Conservation (phyloP, 148 eudicot genomes). For the Amaranthus cruentus region DNA sequence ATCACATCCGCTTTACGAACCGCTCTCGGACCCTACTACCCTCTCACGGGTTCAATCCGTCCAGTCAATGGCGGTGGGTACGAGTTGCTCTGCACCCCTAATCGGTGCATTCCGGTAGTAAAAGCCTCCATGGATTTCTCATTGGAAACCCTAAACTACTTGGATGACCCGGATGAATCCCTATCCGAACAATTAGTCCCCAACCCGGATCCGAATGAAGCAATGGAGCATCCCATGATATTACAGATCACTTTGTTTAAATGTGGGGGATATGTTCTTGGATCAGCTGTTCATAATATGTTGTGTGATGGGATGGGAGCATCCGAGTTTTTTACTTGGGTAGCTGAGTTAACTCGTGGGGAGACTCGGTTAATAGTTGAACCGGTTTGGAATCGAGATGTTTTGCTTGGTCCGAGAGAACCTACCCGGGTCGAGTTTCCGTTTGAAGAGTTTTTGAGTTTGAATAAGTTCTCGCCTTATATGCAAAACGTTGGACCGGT, state of each 20-base stretch:
- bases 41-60: conserved; percentile 39
- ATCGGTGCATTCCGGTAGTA: conserved; percentile 3
- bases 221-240: conserved; percentile 16
- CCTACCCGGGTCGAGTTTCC: conserved; percentile 49
- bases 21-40: conserved; percentile 49
- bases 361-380: conserved; percentile 25
- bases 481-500: conserved; percentile 29
- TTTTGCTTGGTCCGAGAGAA: conserved; percentile 51
- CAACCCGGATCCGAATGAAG: conserved; percentile 6
- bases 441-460: conserved; percentile 35
- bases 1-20: conserved; percentile 46
- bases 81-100: background rate
- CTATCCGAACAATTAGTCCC: conserved; percentile 13
- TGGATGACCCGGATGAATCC: conserved; percentile 12
- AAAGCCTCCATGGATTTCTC: conserved; percentile 14
- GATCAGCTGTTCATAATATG: conserved; percentile 50
- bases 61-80: conserved; percentile 17
- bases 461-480: conserved; percentile 33
- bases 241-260: conserved; percentile 41
- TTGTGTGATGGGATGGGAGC: conserved; percentile 68
- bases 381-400: conserved; percentile 55
- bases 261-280: conserved; percentile 64
- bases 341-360: conserved; percentile 61
- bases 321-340: conserved; percentile 43
- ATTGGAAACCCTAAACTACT: conserved; percentile 14